Percentiles rank a stretch among this genome's conserved stretches.
phyloP scores from a whole-genome alignment of 306 rosid genomes.

The Lathyrus aphaca region DNA sequence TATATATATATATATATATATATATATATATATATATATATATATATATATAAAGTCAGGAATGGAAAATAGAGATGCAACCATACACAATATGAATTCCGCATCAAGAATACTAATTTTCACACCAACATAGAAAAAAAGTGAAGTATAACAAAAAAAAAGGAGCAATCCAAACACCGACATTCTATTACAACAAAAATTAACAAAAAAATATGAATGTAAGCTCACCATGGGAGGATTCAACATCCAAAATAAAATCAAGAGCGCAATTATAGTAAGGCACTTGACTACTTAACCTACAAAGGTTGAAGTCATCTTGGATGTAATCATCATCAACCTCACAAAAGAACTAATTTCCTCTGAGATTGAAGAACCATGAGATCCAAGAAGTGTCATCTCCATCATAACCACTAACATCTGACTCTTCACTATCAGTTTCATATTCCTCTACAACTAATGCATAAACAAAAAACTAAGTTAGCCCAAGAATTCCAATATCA shows the following conservation, averaged over 20 bases:
- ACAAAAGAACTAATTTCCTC: slow-evolving; percentile 96
- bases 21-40: no score
- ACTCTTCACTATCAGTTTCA: slow-evolving; percentile 94
- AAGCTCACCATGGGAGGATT: slow-evolving; percentile 90
- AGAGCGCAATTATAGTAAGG: slow-evolving; percentile 98
- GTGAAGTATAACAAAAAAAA: background rate
- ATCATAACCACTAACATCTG: slow-evolving; percentile 97
- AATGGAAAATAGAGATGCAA: background rate
- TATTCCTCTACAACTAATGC: slow-evolving; percentile 73
- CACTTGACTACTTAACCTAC: slow-evolving; percentile 98
- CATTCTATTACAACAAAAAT: background rate
- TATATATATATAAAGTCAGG: slow-evolving; percentile 21
- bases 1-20: background rate
- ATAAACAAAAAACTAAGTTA: slow-evolving; percentile 31
- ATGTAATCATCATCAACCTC: slow-evolving; percentile 99
- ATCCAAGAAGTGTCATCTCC: slow-evolving; percentile 99
- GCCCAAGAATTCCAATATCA: slow-evolving; percentile 5
- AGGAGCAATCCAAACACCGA: background rate
- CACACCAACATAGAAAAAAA: slow-evolving; percentile 11
- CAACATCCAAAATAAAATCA: slow-evolving; percentile 96
- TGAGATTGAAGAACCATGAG: slow-evolving; percentile 97
- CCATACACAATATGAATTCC: slow-evolving; percentile 16
- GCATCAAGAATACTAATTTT: background rate
- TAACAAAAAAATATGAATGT: slow-evolving; percentile 11
- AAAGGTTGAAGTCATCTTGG: slow-evolving; percentile 96